Evolutionary conservation across 2,329 filamentous ascomycete species (phyloP).

Genomic region (Fonsecaea erecta): DNA sequence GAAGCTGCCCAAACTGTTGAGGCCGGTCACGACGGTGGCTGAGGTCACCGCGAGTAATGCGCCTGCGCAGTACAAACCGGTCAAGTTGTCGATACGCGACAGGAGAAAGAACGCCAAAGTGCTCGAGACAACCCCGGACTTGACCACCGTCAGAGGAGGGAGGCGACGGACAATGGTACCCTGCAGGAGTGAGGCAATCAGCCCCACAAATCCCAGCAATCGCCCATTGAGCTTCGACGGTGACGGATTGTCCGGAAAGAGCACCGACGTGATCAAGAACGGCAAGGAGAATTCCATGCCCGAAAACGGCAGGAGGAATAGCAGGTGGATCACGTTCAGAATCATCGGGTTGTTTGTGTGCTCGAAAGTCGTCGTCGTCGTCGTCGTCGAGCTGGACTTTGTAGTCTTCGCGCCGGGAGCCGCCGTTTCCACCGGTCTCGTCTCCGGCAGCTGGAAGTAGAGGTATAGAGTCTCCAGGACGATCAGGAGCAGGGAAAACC

Average conservation of each 20-base stretch:
- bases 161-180: constrained; percentile 87
- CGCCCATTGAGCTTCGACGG: constrained; percentile 77
- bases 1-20: constrained; percentile 90
- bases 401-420: constrained; percentile 38
- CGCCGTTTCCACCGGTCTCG: constrained; percentile 64
- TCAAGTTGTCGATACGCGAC: constrained; percentile 68
- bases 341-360: constrained; percentile 79
- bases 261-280: constrained; percentile 88
- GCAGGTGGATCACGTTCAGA: constrained; percentile 83
- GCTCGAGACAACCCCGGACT: constrained; percentile 77
- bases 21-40: constrained; percentile 89
- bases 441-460: constrained; percentile 84
- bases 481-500: constrained; percentile 82
- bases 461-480: constrained; percentile 86
- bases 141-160: constrained; percentile 78
- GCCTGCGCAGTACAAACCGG: constrained; percentile 78
- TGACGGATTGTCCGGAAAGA: constrained; percentile 72
- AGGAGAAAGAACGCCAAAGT: constrained; percentile 81
- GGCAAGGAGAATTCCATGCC: constrained; percentile 97
- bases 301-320: constrained; percentile 94
- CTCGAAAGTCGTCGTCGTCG: constrained; percentile 33
- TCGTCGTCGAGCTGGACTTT: constrained; percentile 36
- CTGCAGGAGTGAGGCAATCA: constrained; percentile 90
- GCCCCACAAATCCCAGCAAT: constrained; percentile 86
- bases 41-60: constrained; percentile 85